phyloP scores from a whole-genome alignment of 1,139 yeast genomes.

The Taiozyma sp. region DNA sequence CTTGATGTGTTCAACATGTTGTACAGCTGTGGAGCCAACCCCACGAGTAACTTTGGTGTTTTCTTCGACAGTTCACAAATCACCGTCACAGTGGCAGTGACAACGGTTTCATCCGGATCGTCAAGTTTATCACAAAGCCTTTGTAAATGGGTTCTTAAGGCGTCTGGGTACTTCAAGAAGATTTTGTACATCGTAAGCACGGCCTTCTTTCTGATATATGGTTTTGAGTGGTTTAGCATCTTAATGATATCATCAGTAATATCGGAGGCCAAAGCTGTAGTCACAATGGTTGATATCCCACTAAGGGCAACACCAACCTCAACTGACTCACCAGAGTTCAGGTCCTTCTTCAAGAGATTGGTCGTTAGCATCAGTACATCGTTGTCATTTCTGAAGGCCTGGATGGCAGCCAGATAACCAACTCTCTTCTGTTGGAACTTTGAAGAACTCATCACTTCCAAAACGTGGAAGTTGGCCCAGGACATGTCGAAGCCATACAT shows the following conservation, averaged over 20 bases:
- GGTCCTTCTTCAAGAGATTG: constrained; percentile 84
- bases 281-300: constrained; percentile 91
- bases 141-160: constrained; percentile 67
- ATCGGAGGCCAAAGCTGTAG: constrained; percentile 83
- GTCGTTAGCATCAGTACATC: constrained; percentile 90
- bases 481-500: constrained; percentile 98
- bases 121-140: constrained; percentile 75
- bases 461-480: constrained; percentile 92
- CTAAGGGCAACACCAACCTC: constrained; percentile 87
- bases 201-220: constrained; percentile 91
- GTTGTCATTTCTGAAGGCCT: constrained; percentile 78
- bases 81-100: constrained; percentile 91
- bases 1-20: constrained; percentile 70
- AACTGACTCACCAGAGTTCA: constrained; percentile 54
- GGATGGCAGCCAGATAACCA: constrained; percentile 96
- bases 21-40: constrained; percentile 80
- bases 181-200: constrained; percentile 88
- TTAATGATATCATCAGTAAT: constrained; percentile 81
- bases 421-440: constrained; percentile 92
- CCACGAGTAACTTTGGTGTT: constrained; percentile 71
- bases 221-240: constrained; percentile 84
- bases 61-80: constrained; percentile 91
- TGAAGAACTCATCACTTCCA: constrained; percentile 91
- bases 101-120: constrained; percentile 75
- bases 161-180: constrained; percentile 88